These are phyloP conservation scores for Aspergillus luchuensis DNA, from an alignment of 2,329 filamentous ascomycete species.

Conservation along the genomic window DNA sequence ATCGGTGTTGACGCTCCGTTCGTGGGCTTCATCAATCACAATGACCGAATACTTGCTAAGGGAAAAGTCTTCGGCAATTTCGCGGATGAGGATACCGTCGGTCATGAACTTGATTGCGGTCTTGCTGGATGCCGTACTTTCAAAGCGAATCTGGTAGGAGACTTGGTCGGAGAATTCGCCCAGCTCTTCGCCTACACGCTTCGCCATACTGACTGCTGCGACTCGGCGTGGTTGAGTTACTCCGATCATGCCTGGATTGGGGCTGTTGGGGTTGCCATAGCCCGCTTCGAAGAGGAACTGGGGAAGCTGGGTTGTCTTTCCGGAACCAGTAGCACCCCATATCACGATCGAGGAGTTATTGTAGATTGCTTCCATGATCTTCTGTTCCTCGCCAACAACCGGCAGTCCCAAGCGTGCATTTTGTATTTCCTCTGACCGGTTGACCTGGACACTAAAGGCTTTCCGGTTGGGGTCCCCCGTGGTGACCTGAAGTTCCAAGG, in stretches of 20 bases:
- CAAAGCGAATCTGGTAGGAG: slow-evolving; percentile 93
- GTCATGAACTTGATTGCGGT: slow-evolving; percentile 99
- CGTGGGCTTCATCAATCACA: slow-evolving; percentile 95
- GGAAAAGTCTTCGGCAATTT: slow-evolving; percentile 86
- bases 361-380: slow-evolving; percentile 96
- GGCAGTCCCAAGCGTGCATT: slow-evolving; percentile 76
- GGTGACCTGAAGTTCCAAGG: slow-evolving; percentile 42
- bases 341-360: slow-evolving; percentile 88
- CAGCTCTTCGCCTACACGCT: slow-evolving; percentile 83
- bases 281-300: slow-evolving; percentile 95
- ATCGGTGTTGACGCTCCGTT: slow-evolving; percentile 95
- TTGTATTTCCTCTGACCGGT: slow-evolving; percentile 73
- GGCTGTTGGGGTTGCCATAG: slow-evolving; percentile 75
- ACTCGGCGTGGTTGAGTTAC: slow-evolving; percentile 94
- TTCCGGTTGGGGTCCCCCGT: slow-evolving; percentile 60
- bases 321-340: slow-evolving; percentile 92
- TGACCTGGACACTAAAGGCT: slow-evolving; percentile 72
- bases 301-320: slow-evolving; percentile 96
- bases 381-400: slow-evolving; percentile 92
- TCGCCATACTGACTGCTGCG: slow-evolving; percentile 94
- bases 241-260: slow-evolving; percentile 88
- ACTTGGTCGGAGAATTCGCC: slow-evolving; percentile 76
- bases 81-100: slow-evolving; percentile 89
- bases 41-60: slow-evolving; percentile 89
- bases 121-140: slow-evolving; percentile 74